Conservation (phyloP, 1,284 basidiomycete species). For the Afroboletus lepidellus region DNA sequence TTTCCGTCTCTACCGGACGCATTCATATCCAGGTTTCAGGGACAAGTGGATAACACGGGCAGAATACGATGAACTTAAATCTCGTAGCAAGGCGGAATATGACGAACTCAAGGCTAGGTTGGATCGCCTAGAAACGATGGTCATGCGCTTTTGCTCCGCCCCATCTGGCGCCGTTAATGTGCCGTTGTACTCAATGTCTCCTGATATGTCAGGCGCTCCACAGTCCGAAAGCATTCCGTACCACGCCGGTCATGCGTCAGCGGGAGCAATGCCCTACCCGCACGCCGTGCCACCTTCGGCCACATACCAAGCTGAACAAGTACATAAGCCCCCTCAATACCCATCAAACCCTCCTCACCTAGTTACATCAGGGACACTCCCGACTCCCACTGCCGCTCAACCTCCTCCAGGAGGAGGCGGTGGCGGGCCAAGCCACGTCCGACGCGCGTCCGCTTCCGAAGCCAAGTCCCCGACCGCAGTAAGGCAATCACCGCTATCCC, state of each 20-base stretch:
- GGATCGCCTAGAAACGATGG: slow-evolving; percentile 38
- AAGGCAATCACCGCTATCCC: slow-evolving; percentile 33
- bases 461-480: slow-evolving; percentile 29
- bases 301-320: slow-evolving; percentile 28
- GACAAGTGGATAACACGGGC: slow-evolving; percentile 56
- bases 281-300: slow-evolving; percentile 20
- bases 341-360: slow-evolving; percentile 30
- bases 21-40: slow-evolving; percentile 33
- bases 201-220: slow-evolving; percentile 31
- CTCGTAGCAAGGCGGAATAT: slow-evolving; percentile 41
- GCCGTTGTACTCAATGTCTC: slow-evolving; percentile 33
- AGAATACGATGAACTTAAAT: slow-evolving; percentile 53
- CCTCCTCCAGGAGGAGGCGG: slow-evolving; percentile 10
- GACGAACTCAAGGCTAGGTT: slow-evolving; percentile 47
- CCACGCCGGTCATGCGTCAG: slow-evolving; percentile 27
- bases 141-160: slow-evolving; percentile 30
- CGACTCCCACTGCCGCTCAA: slow-evolving; percentile 17
- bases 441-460: slow-evolving; percentile 30
- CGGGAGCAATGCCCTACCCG: slow-evolving; percentile 30
- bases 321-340: slow-evolving; percentile 27
- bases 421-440: slow-evolving; percentile 24
- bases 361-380: slow-evolving; percentile 20
- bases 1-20: slow-evolving; percentile 4
- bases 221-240: slow-evolving; percentile 30
- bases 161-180: slow-evolving; percentile 27